Conservation (phyloP, 192 early-diverging fungal genomes). For the Thamnidium elegans region DNA sequence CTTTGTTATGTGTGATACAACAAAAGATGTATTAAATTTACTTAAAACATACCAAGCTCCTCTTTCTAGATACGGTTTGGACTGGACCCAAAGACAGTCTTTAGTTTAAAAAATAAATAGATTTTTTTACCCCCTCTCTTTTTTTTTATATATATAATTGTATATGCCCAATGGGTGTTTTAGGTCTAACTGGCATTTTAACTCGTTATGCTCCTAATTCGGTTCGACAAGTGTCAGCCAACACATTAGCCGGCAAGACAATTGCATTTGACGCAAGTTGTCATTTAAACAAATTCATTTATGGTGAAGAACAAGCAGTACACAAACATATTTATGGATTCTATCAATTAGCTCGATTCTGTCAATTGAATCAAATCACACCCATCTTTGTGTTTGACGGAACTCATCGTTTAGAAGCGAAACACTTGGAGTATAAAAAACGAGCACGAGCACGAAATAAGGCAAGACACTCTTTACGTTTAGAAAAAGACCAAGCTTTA, state of each 20-base stretch:
- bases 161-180: constrained; percentile 37
- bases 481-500: constrained; percentile 37
- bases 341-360: constrained; percentile 48
- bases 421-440: constrained; percentile 44
- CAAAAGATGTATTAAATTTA: constrained; percentile 54
- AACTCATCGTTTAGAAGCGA: constrained; percentile 42
- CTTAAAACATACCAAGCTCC: constrained; percentile 52
- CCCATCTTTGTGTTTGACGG: constrained; percentile 77
- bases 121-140: neutral
- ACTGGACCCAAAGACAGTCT: constrained; percentile 40
- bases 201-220: constrained; percentile 28
- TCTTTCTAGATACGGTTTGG: constrained; percentile 43
- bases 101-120: neutral
- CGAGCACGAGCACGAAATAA: constrained; percentile 34
- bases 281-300: constrained; percentile 34
- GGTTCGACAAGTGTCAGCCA: constrained; percentile 11
- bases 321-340: constrained; percentile 60
- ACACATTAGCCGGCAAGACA: neutral
- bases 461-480: constrained; percentile 27
- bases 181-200: constrained; percentile 28
- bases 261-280: constrained; percentile 37
- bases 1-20: constrained; percentile 56
- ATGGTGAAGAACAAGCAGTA: constrained; percentile 38
- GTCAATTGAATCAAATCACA: constrained; percentile 48
- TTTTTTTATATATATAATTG: neutral